phyloP scores from a whole-genome alignment of 768 basidiomycete species.

The Lyophyllum decastes region DNA sequence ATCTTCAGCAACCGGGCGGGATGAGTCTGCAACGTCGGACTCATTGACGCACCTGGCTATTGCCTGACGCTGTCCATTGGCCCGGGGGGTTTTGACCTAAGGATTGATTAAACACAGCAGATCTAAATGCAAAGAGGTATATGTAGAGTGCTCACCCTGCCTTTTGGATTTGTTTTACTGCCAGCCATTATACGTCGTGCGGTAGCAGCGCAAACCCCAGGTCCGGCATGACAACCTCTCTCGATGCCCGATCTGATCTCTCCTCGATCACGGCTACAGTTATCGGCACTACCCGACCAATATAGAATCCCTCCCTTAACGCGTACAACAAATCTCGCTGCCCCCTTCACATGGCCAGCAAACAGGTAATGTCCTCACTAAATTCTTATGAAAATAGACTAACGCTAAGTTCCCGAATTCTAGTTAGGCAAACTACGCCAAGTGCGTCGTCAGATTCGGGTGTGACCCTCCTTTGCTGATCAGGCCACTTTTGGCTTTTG shows the following conservation, averaged over 20 bases:
- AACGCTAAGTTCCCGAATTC: conserved; percentile 3
- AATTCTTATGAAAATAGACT: neutral
- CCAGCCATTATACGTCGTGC: too few species aligned
- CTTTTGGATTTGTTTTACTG: too few species aligned
- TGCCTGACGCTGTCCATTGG: too few species aligned
- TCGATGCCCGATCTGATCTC: conserved; percentile 18
- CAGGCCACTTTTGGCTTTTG: conserved; percentile 28
- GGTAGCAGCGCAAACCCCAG: too few species aligned
- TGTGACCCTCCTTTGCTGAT: conserved; percentile 19
- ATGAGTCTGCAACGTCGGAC: too few species aligned
- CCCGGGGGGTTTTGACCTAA: too few species aligned
- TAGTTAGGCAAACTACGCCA: conserved; percentile 81
- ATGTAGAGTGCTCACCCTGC: too few species aligned
- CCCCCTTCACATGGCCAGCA: conserved; percentile 55
- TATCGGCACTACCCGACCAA: conserved; percentile 6
- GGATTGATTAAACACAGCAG: too few species aligned
- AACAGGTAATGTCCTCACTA: conserved; percentile 46
- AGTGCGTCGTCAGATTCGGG: conserved; percentile 36
- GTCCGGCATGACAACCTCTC: too few species aligned
- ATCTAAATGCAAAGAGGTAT: too few species aligned
- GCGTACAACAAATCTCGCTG: conserved; percentile 6
- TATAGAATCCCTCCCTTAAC: neutral
- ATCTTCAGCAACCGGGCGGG: too few species aligned
- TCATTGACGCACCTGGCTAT: too few species aligned
- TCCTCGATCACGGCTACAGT: conserved; percentile 10